Conservation (phyloP, 169 alveolate species). For the Babesia sp. region DNA sequence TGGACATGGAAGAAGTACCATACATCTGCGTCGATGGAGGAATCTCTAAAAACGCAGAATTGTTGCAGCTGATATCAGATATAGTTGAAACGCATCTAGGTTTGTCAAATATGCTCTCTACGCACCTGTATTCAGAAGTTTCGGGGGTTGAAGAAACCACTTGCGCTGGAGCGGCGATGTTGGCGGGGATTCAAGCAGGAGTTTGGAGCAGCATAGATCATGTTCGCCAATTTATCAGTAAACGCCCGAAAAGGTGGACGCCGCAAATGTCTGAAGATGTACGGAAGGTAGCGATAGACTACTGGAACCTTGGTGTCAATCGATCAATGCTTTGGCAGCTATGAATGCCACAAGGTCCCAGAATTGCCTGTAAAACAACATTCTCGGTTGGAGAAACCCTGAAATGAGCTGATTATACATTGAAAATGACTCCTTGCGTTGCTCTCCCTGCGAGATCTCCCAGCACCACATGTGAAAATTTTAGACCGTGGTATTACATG, state of each 20-base stretch:
- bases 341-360: too few species aligned
- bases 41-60: constrained; percentile 79
- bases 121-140: constrained; percentile 10
- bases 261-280: constrained; percentile 59
- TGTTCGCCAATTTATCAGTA: constrained; percentile 58
- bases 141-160: constrained; percentile 80
- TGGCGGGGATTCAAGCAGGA: constrained; percentile 84
- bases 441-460: too few species aligned
- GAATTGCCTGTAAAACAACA: too few species aligned
- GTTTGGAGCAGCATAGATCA: constrained; percentile 74
- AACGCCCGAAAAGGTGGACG: constrained; percentile 47
- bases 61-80: constrained; percentile 85
- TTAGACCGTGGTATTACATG: too few species aligned
- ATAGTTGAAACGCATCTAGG: constrained; percentile 74
- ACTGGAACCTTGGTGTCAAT: constrained; percentile 78
- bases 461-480: too few species aligned
- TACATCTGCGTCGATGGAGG: constrained; percentile 91
- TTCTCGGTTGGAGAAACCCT: too few species aligned
- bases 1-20: constrained; percentile 67
- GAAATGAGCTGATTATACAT: too few species aligned
- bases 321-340: constrained; percentile 60
- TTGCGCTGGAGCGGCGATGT: constrained; percentile 87
- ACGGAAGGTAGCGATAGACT: constrained; percentile 50
- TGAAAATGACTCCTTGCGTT: too few species aligned
- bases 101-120: background rate